Conservation (phyloP, 2,329 filamentous ascomycete genomes). For the Rhytidhysteron rufulum region DNA sequence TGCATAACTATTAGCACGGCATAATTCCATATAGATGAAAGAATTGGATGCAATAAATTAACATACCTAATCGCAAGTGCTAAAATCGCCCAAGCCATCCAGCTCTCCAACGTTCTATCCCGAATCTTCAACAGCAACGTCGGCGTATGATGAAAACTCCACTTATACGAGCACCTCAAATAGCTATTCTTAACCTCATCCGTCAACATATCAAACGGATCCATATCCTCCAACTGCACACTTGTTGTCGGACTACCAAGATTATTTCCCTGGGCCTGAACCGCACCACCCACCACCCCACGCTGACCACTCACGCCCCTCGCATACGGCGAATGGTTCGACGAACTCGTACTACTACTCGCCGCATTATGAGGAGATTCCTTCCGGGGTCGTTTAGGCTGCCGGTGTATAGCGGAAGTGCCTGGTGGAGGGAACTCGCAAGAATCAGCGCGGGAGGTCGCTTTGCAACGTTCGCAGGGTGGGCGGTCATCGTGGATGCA, state of each 20-base stretch:
- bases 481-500: conserved; percentile 38
- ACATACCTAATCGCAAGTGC: conserved; percentile 36
- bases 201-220: conserved; percentile 37
- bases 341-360: conserved; percentile 9
- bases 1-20: not conserved
- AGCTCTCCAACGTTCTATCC: conserved; percentile 34
- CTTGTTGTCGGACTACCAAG: conserved; percentile 15
- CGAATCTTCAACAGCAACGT: conserved; percentile 36
- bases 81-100: conserved; percentile 41
- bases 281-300: conserved; percentile 13
- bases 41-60: not conserved
- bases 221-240: conserved; percentile 27
- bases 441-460: conserved; percentile 23
- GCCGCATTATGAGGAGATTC: conserved; percentile 15
- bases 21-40: not conserved
- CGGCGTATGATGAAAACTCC: conserved; percentile 40
- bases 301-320: conserved; percentile 22
- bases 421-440: conserved; percentile 37
- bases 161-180: conserved; percentile 39
- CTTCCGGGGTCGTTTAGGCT: conserved; percentile 33
- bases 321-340: conserved; percentile 10
- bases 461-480: conserved; percentile 37
- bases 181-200: conserved; percentile 42
- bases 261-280: conserved; percentile 16
- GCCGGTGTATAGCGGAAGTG: conserved; percentile 34